Evolutionary conservation across 2,329 filamentous ascomycete species (phyloP).

Genomic region (Pseudogymnoascus destructans): DNA sequence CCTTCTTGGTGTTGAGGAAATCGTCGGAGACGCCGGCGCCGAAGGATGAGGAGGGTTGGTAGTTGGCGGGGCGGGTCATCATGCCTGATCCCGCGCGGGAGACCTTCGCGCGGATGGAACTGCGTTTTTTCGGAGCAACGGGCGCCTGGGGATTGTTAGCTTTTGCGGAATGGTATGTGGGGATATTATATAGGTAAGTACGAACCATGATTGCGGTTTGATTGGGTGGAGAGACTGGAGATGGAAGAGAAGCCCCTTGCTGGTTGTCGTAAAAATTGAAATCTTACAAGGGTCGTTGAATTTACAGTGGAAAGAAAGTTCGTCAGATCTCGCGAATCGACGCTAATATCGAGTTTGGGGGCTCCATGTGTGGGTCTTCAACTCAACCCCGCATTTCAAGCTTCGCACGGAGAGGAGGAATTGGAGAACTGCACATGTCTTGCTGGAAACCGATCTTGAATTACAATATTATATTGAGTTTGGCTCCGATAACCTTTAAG

Average conservation of each 20-base stretch:
- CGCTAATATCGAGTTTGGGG: conserved; percentile 1
- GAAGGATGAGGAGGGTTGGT: conserved; percentile 27
- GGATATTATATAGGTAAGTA: not conserved
- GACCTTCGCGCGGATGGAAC: conserved; percentile 43
- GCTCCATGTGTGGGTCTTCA: not conserved
- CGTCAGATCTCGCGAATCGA: conserved; percentile 8
- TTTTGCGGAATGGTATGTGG: not conserved
- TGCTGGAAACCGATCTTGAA: not conserved
- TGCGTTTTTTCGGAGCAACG: conserved; percentile 33
- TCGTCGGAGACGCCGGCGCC: conserved; percentile 38
- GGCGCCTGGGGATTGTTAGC: conserved; percentile 27
- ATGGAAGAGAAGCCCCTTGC: not conserved
- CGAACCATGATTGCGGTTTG: conserved; percentile 13
- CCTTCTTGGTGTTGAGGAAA: conserved; percentile 64
- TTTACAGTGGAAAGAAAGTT: conserved; percentile 5
- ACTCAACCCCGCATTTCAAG: conserved; percentile 7
- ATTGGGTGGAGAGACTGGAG: not conserved
- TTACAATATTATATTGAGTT: not conserved
- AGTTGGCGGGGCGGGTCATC: conserved; percentile 15
- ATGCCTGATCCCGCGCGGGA: conserved; percentile 35
- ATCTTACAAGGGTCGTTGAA: conserved; percentile 3
- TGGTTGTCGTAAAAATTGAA: conserved; percentile 1
- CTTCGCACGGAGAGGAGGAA: not conserved
- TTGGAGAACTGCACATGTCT: not conserved
- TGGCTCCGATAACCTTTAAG: not conserved